Percentiles rank a stretch among this genome's conserved stretches.
Evolutionary conservation across 2,329 filamentous ascomycete species (phyloP).

Genomic region (Pestalotiopsis fici): DNA sequence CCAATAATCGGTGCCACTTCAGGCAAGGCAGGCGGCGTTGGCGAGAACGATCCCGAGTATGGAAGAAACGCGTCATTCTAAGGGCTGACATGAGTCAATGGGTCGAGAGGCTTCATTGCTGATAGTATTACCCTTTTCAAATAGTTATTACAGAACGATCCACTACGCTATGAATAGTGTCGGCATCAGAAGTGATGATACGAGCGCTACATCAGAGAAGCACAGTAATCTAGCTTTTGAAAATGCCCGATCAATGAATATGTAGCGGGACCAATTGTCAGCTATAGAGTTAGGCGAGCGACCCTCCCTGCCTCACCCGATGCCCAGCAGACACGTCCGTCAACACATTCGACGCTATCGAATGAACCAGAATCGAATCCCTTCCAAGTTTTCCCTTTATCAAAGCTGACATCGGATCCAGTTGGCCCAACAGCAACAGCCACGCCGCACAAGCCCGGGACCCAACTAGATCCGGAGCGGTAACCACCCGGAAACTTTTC

Average conservation of each 20-base stretch:
- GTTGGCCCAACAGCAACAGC: constrained; percentile 33
- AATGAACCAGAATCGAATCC: constrained; percentile 29
- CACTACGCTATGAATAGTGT: too few species aligned
- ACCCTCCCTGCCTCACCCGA: constrained; percentile 29
- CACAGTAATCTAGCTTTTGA: not conserved
- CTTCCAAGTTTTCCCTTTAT: constrained; percentile 28
- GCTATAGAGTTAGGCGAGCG: constrained; percentile 16
- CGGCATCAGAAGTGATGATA: too few species aligned
- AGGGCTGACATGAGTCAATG: not conserved
- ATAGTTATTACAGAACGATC: too few species aligned
- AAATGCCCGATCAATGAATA: not conserved
- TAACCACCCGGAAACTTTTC: constrained; percentile 29
- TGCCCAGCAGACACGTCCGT: constrained; percentile 28
- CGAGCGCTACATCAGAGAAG: too few species aligned
- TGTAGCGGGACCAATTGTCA: not conserved
- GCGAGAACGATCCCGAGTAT: not conserved
- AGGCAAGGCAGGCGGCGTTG: not conserved
- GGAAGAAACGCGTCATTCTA: not conserved
- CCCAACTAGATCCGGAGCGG: constrained; percentile 30
- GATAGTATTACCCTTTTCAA: too few species aligned
- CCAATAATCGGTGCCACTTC: not conserved
- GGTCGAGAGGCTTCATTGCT: too few species aligned
- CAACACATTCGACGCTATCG: constrained; percentile 31
- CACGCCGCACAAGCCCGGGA: constrained; percentile 20
- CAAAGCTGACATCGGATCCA: constrained; percentile 30